Base-by-base conservation (phyloP, 2,329 filamentous ascomycete species). In the Gyromitra esculenta region DNA sequence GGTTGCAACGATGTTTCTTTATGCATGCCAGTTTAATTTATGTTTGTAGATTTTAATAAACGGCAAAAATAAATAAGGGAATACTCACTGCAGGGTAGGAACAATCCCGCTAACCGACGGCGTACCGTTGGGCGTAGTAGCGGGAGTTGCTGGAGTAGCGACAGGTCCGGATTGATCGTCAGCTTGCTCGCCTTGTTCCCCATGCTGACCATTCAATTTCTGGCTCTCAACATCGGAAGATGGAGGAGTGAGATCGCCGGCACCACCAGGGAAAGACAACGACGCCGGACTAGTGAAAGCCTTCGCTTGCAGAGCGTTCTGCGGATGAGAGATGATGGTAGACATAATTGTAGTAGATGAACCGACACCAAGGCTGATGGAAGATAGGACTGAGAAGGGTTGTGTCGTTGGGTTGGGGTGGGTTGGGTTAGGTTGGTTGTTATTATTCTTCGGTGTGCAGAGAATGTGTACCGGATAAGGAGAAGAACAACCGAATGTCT, bases 401-500 rank as follows among this genome's bases (percentile, higher is more conserved):
- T 31, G 2, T 31, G 25, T 31, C 2, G 25, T 31, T 31, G 4
- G 50, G 50, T 11, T 45, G 25, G 50, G 45, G 21, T 25, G 50
- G 8, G 21, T 54, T 50, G 9, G 43, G 45, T 50, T 50, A 7
- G 50, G 60, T 37, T 35, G 66, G 57, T 39, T 31, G 25, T n/a
- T 64, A 63, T 60, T 73, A 43, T 73, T 73, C 43, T 31, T 43
- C 6, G 57, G 41, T 69, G 64, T 11, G 62, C 57, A 76, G 59
- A 67, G 64, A 66, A 62, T 71, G 64, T 77, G 43, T 50, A 59
- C 37, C 54, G 41, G 48, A 41, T 64, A 54, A 89, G 92, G 93
- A 97, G 94, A 97, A 92, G 87, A 93, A 97, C 94, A 97, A 97
- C 84, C 91, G 85, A 97, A 97, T 97, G 94, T 94, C 91, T 97